A percentile compares a stretch with the other conserved stretches of the same genome.
Evolutionary conservation across 1,284 basidiomycete species (phyloP).

Genomic region (Leccinum insolens): DNA sequence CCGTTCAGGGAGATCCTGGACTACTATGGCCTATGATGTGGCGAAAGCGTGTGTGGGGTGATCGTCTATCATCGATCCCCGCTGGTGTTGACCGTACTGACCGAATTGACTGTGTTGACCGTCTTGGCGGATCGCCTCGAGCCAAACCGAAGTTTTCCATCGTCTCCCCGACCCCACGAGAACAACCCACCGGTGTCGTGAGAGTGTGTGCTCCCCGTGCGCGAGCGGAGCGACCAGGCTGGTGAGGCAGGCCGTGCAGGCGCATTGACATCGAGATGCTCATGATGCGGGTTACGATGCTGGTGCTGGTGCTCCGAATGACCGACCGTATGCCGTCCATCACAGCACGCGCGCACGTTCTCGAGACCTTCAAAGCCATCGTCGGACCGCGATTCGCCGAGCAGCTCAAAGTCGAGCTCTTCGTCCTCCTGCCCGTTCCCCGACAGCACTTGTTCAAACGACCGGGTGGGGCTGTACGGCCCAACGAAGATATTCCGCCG

Average conservation of each 20-base stretch:
- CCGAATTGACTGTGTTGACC: slow-evolving; percentile 33
- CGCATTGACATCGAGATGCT: slow-evolving; percentile 50
- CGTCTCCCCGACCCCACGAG: slow-evolving; percentile 59
- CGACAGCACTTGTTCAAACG: slow-evolving; percentile 62
- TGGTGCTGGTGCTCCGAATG: slow-evolving; percentile 43
- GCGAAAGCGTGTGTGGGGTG: background rate
- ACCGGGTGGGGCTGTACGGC: slow-evolving; percentile 67
- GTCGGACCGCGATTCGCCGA: slow-evolving; percentile 75
- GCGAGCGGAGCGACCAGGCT: slow-evolving; percentile 80
- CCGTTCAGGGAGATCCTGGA: too few relatives aligned
- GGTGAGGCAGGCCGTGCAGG: slow-evolving; percentile 69
- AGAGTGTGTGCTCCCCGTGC: slow-evolving; percentile 68
- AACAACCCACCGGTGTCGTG: slow-evolving; percentile 66
- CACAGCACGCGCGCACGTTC: slow-evolving; percentile 94
- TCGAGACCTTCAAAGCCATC: slow-evolving; percentile 92
- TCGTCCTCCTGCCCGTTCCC: slow-evolving; percentile 50
- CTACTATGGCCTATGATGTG: background rate
- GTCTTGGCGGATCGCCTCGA: slow-evolving; percentile 66
- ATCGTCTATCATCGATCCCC: slow-evolving; percentile 28
- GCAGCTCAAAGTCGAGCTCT: slow-evolving; percentile 82
- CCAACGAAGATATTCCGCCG: slow-evolving; percentile 85
- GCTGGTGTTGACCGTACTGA: slow-evolving; percentile 17
- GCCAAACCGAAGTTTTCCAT: slow-evolving; percentile 67
- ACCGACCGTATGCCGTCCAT: slow-evolving; percentile 86
- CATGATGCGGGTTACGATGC: slow-evolving; percentile 57